Conservation (phyloP, 345 rosid species). For the Eucalyptus tenuipes region DNA sequence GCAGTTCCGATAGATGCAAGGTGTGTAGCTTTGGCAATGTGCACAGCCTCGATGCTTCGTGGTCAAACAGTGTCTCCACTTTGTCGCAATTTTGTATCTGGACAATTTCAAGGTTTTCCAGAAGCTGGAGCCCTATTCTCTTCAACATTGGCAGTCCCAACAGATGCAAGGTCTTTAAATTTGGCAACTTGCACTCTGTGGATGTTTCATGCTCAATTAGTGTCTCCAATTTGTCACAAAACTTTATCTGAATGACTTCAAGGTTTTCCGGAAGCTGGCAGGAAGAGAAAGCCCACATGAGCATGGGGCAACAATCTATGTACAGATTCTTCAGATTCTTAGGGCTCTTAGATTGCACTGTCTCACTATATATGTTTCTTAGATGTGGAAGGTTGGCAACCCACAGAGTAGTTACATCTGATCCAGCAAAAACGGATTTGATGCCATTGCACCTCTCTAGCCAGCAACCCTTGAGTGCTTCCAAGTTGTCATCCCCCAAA, state of each 20-base stretch:
- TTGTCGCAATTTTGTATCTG: not conserved
- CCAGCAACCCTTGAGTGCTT: constrained; percentile 15
- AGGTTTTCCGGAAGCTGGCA: constrained; percentile 12
- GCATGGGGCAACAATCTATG: constrained; percentile 37
- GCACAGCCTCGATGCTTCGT: not conserved
- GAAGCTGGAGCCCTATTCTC: not conserved
- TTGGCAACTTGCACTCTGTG: not conserved
- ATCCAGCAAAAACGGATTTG: constrained; percentile 5
- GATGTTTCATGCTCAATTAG: not conserved
- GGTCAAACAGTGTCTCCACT: not conserved
- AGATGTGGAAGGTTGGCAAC: constrained; percentile 22
- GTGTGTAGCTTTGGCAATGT: not conserved
- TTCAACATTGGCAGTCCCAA: constrained; percentile 25
- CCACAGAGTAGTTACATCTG: constrained; percentile 10
- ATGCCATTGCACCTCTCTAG: constrained; percentile 13
- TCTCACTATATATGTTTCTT: constrained; percentile 5
- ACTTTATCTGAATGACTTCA: constrained; percentile 12
- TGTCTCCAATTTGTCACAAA: constrained; percentile 28
- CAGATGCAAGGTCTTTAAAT: constrained; percentile 6
- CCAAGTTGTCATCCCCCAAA: constrained; percentile 1
- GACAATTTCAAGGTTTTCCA: not conserved
- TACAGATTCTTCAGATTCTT: constrained; percentile 21
- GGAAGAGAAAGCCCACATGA: constrained; percentile 10
- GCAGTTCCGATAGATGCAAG: not conserved
- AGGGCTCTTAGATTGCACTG: not conserved